Evolutionary conservation across 2,329 filamentous ascomycete genomes (phyloP), one percentile per base, ranked within the genome.

Genomic region (Ascochyta fabae): DNA sequence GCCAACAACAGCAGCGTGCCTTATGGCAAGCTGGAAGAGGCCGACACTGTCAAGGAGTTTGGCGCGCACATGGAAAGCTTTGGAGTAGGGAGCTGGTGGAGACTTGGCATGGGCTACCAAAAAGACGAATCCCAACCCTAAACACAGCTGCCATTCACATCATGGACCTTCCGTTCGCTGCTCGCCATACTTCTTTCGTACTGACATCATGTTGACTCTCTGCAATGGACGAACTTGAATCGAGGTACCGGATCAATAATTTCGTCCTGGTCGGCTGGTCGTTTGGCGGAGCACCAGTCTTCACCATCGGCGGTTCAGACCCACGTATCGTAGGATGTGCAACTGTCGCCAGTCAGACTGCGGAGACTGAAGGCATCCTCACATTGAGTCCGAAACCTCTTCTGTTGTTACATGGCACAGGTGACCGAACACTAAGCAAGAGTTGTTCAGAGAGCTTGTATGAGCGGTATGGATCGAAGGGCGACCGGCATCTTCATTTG

Each of bases 31-130:
- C 61, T 81, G 6, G 68, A 82, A 45, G 88, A 91, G 72, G 82
- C 86, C 1, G 81, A 82, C 3, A 84, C 84, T 1, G 84, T 90
- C 5, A 84, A 85, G 60, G 85, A 86, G 12, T 91, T 91, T 72
- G 86, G 83, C 0, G 74, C 73, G 26, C 74, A 79, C 16, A 90
- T 91, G 87, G 80, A 86, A 49, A 68, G 78, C 33, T 79, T 82
- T 43, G 86, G 86, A 0, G 71, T 90, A 5, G 79, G 79, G 61
- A 70, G 66, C 0, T 92, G 89, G 89, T 91, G 88, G 87, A 83
- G 83, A 65, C 81, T 77, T 43, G 87, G 81, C 0, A 91, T 91
- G 88, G 86, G 86, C 12, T 88, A 75, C 46, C 56, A 66, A 6
- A 60, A 66, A 15, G 62, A 69, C 3, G 58, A 63, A 1, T 64